Percentiles rank a stretch among this genome's conserved stretches.
Evolutionary conservation across 139 green algal genomes (phyloP).

Genomic region (Bryopsis sp.): DNA sequence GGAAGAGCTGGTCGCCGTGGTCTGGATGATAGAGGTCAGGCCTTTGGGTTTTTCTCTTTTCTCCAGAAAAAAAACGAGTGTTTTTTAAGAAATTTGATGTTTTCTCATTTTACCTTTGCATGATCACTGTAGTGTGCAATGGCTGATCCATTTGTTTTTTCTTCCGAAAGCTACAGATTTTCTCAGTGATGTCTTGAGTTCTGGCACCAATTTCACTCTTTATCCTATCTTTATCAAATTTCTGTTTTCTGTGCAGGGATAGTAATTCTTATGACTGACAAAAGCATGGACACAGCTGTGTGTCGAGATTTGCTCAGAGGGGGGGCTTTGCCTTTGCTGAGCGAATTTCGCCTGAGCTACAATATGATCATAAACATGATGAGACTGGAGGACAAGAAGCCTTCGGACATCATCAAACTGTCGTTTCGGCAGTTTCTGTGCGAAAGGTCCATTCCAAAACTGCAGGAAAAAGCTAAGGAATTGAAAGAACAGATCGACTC

Average conservation of each 20-base stretch:
- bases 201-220: constrained; percentile 50
- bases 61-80: no score
- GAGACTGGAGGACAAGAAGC: constrained; percentile 15
- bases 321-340: constrained; percentile 13
- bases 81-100: no score
- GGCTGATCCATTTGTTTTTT: no score
- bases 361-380: constrained; percentile 18
- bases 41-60: no score
- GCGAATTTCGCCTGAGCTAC: constrained; percentile 21
- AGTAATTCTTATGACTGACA: constrained; percentile 40
- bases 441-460: neutral
- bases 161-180: no score
- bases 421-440: constrained; percentile 8
- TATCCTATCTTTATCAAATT: constrained; percentile 81
- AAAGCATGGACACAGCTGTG: constrained; percentile 29
- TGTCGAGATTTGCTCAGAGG: constrained; percentile 21
- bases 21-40: constrained; percentile 79
- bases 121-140: no score
- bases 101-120: no score
- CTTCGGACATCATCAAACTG: neutral
- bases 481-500: no score
- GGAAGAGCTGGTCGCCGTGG: constrained; percentile 85
- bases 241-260: constrained; percentile 55
- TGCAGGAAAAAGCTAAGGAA: neutral
- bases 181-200: no score